phyloP scores from a whole-genome alignment of 352 stramenopile species.

The Pythium biforme region DNA sequence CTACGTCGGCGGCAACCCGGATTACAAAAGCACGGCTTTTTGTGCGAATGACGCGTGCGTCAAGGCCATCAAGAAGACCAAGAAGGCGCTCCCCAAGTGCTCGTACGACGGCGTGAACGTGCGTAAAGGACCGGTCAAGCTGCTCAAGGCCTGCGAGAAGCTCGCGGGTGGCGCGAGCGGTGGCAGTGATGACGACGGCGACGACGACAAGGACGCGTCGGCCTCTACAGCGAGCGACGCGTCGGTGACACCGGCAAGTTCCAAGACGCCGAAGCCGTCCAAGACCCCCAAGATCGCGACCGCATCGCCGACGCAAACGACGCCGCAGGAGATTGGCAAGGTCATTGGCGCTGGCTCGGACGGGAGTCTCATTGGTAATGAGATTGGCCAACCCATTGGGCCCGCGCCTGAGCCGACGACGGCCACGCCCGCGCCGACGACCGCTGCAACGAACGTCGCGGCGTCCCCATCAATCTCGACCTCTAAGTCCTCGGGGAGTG shows the following conservation, averaged over 20 bases:
- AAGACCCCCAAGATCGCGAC: conserved; percentile 13
- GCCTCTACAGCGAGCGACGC: background rate
- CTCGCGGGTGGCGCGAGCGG: background rate
- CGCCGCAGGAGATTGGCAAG: conserved; percentile 3
- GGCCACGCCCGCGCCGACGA: background rate
- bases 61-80: conserved; percentile 11
- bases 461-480: conserved; percentile 3
- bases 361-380: background rate
- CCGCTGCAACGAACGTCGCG: background rate
- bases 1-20: conserved; percentile 5
- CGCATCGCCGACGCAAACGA: background rate
- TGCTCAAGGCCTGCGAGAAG: conserved; percentile 14
- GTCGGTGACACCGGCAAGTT: background rate
- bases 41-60: conserved; percentile 8
- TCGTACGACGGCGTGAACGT: conserved; percentile 15
- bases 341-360: background rate
- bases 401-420: background rate
- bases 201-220: background rate
- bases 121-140: conserved; percentile 9
- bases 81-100: conserved; percentile 16
- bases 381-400: conserved; percentile 2
- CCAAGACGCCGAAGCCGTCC: conserved; percentile 17
- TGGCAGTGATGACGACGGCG: background rate
- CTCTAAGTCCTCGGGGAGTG: background rate
- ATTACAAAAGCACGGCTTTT: conserved; percentile 11